phyloP scores from a whole-genome alignment of 495 filamentous ascomycete genomes.

The Trichoderma asperelloides region DNA sequence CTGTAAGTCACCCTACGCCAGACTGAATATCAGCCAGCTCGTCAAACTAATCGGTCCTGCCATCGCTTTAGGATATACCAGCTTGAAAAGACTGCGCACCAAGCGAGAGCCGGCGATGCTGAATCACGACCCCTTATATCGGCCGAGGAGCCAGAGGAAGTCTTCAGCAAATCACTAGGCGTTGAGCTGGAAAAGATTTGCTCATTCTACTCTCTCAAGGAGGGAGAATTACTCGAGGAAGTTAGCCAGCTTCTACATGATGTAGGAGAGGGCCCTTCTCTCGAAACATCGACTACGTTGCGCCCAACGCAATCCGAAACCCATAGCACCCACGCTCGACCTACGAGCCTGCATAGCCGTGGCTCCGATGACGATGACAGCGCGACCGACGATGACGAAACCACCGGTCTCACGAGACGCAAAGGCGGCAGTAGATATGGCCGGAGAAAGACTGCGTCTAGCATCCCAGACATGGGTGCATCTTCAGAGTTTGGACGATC shows the following conservation, averaged over 20 bases:
- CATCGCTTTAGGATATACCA: slow-evolving; percentile 67
- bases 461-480: slow-evolving; percentile 46
- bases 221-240: slow-evolving; percentile 73
- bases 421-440: slow-evolving; percentile 18
- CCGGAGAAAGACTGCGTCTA: slow-evolving; percentile 28
- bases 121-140: slow-evolving; percentile 80
- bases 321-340: neutral
- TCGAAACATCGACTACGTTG: slow-evolving; percentile 7
- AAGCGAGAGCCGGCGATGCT: slow-evolving; percentile 48
- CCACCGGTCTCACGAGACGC: slow-evolving; percentile 38
- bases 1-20: slow-evolving; percentile 49
- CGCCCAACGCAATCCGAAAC: neutral
- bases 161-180: slow-evolving; percentile 76
- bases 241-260: slow-evolving; percentile 69
- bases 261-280: slow-evolving; percentile 48
- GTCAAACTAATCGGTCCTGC: neutral
- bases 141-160: slow-evolving; percentile 58
- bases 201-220: slow-evolving; percentile 81
- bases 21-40: neutral
- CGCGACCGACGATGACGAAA: slow-evolving; percentile 62
- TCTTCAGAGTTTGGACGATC: slow-evolving; percentile 41
- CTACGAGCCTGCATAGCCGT: neutral
- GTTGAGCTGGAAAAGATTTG: slow-evolving; percentile 87
- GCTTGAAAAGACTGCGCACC: slow-evolving; percentile 71
- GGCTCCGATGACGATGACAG: slow-evolving; percentile 43